These are phyloP conservation scores for Vaccinium myrtillus DNA, from an alignment of 148 eudicot species.

Conservation along the genomic window DNA sequence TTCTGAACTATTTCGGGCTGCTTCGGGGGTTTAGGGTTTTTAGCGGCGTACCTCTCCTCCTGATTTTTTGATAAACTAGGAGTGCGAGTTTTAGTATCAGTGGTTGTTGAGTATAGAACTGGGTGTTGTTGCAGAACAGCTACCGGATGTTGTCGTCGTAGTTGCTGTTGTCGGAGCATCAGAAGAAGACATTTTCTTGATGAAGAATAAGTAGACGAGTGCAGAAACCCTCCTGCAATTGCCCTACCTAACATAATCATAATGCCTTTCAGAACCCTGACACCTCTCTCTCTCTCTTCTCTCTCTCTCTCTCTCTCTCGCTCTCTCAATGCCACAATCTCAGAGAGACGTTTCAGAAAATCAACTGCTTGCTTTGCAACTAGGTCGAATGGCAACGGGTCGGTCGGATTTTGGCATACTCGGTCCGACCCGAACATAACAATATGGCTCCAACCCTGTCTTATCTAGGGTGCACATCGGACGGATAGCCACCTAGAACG, in stretches of 20 bases:
- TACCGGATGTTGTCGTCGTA: background rate
- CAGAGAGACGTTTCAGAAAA: background rate
- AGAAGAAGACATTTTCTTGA: background rate
- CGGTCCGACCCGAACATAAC: too few species aligned
- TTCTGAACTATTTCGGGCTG: conserved; percentile 11
- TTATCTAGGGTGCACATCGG: too few species aligned
- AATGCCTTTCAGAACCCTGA: background rate
- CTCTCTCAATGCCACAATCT: background rate
- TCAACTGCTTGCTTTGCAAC: background rate
- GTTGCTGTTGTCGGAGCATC: background rate
- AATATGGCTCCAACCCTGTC: too few species aligned
- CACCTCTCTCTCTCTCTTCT: background rate
- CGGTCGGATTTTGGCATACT: too few species aligned
- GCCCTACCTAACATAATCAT: background rate
- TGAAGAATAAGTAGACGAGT: background rate
- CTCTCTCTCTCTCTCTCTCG: background rate
- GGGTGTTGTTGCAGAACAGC: background rate
- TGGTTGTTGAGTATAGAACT: conserved; percentile 16
- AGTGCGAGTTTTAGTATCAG: background rate
- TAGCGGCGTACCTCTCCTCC: background rate
- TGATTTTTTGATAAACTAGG: background rate
- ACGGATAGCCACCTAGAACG: too few species aligned
- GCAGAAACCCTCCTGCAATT: background rate
- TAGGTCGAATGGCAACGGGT: too few species aligned
- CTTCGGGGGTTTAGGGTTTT: conserved; percentile 5